Evolutionary conservation across 2,329 filamentous ascomycete species (phyloP), one percentile per base, ranked within the genome.

Genomic region (Colletotrichum tamarilloi): DNA sequence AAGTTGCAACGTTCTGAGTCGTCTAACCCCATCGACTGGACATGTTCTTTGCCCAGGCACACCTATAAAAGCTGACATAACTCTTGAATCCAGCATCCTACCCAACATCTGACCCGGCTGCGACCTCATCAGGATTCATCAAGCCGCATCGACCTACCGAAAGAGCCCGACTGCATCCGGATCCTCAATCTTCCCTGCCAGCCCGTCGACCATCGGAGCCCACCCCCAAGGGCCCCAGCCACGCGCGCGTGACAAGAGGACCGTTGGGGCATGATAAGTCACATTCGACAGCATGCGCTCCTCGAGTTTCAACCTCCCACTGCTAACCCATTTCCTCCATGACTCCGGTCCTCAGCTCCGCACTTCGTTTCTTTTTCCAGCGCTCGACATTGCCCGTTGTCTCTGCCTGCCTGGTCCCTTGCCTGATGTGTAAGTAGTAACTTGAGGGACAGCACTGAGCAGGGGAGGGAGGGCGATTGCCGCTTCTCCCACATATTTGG

Each of bases 301-400:
- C 59, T 53, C 56, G 59, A 63, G 60, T 65, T 70, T 73, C 70
- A 62, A 73, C 56, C 49, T 38, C 30, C 26, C 49, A 73, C 60
- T 60, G 56, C 60, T 32, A 30, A 38, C n/a, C 57, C 60, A 22
- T 62, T 65, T 62, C 30, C 55, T 57, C 62, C 55, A 30, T 38
- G 32, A n/a, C 59, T 65, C 67, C 55, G 60, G 42, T 49, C 19
- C 55, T 56, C 67, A 70, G 46, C 70, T 73, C 67, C 67, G 70
- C 67, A 73, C 19, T 35, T 9, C 46, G 52, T 70, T 73, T 42
- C 60, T 70, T 73, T 73, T 73, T 63, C 38, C 46, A 42, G 19
- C 30, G 14, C 57, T 68, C 32, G 55, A 57, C 46, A 60, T 35
- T 53, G 58, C 59, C 24, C 28, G 4, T 55, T 59, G 12, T 69